phyloP scores from a whole-genome alignment of 345 rosid species.

The Aquilaria sinensis region DNA sequence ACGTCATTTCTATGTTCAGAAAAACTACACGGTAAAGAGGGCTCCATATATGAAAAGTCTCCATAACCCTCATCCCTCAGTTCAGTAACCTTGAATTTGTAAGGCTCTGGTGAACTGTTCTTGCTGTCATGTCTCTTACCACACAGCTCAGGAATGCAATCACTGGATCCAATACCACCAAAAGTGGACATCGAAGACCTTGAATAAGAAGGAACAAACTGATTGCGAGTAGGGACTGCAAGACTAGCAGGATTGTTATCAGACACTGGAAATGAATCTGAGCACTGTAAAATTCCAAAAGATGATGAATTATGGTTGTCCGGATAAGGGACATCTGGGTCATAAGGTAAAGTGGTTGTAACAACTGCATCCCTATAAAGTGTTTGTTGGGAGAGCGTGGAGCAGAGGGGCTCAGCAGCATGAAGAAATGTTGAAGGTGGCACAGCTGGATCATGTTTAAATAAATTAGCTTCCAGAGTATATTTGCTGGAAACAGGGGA shows the following conservation, averaged over 20 bases:
- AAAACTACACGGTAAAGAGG: conserved; percentile 17
- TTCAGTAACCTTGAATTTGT: conserved; percentile 5
- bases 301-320: conserved; percentile 12
- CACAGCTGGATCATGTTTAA: conserved; percentile 18
- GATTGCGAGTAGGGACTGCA: conserved; percentile 11
- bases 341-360: conserved; percentile 20
- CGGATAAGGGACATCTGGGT: conserved; percentile 17
- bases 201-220: conserved; percentile 17
- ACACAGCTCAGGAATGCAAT: conserved; percentile 16
- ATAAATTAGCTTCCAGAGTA: conserved; percentile 18
- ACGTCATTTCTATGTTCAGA: conserved; percentile 10
- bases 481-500: conserved; percentile 12
- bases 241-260: no score
- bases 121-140: conserved; percentile 13
- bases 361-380: conserved; percentile 16
- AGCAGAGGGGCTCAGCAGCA: conserved; percentile 15
- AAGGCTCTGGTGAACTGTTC: conserved; percentile 8
- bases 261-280: conserved; percentile 12
- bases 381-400: conserved; percentile 17
- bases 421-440: conserved; percentile 7
- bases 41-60: conserved; percentile 15
- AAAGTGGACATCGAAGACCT: conserved; percentile 10
- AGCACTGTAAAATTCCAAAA: conserved; percentile 5
- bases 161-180: conserved; percentile 12
- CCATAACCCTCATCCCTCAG: conserved; percentile 14